Evolutionary conservation across 495 filamentous ascomycete species (phyloP), one percentile per base, ranked within the genome.

Genomic region (Aspergillus carlsbadensis): DNA sequence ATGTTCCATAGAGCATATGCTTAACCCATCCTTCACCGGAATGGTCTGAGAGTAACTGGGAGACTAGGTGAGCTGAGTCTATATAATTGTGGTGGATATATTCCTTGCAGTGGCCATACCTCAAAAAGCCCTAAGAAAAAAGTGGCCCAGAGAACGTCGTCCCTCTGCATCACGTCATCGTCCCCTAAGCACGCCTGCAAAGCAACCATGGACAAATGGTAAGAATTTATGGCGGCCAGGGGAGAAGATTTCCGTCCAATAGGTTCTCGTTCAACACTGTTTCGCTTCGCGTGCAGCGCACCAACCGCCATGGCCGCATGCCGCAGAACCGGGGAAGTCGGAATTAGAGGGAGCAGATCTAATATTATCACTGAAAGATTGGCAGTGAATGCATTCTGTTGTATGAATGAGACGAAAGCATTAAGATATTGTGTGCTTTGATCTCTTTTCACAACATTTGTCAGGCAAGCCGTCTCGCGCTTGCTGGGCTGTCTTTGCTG

Each of bases 381-480:
- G 49, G 24, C 45, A 10, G 48, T 55, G 39, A 60, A 54, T 26
- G 24, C 36, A 41, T 60, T 60, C 29, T 43, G 31, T 21, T 43
- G 20, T 31, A 56, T 33, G 37, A 60, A 60, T 10, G 10, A 14
- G n/a, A 48, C 43, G 49, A 50, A 56, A 40, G 20, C 49, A 49
- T 54, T 49, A 15, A 59, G 50, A 26, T 44, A 45, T 22, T 40
- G 8, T 24, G 41, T 54, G 20, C 20, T 22, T n/a, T 20, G 42
- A 48, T 52, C 49, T 40, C 26, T 29, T 8, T 29, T 29, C 3
- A 29, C 26, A 29, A 8, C 26, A 29, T 29, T 29, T 8, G 26
- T 29, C 26, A 29, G 26, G 8, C 26, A 29, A 29, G 26, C 4
- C 26, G 26, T 29, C 29, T 45, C 34, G 24, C 41, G n/a, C 15